Evolutionary conservation across 2,329 filamentous ascomycete species (phyloP).

Genomic region (Mariannaea elegans): DNA sequence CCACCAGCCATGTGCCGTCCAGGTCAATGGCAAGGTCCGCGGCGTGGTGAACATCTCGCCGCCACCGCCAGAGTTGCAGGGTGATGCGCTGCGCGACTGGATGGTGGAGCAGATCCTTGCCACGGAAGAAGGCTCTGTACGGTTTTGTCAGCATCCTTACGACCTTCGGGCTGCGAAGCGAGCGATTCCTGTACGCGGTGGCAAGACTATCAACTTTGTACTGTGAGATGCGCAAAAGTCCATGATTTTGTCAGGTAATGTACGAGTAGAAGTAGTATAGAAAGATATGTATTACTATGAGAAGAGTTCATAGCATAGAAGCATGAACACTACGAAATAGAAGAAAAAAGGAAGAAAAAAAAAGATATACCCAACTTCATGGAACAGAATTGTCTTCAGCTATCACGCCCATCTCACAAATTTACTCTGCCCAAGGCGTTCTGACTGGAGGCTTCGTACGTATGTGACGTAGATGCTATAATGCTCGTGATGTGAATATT

Average conservation of each 20-base stretch:
- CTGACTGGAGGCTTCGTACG: no score
- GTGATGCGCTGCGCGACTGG: conserved; percentile 64
- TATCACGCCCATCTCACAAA: no score
- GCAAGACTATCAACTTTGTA: conserved; percentile 80
- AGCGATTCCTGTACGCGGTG: conserved; percentile 72
- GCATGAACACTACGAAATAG: neutral
- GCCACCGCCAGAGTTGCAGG: conserved; percentile 52
- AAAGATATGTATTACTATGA: conserved; percentile 22
- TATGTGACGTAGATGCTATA: no score
- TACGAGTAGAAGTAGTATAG: conserved; percentile 11
- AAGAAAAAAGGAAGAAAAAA: neutral
- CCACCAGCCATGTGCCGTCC: conserved; percentile 70
- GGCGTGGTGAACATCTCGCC: conserved; percentile 72
- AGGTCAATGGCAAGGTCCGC: conserved; percentile 81
- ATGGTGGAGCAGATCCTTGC: conserved; percentile 68
- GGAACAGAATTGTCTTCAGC: no score
- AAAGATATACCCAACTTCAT: conserved; percentile 14
- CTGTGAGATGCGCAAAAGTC: conserved; percentile 44
- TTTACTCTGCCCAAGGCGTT: no score
- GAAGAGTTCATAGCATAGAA: conserved; percentile 11
- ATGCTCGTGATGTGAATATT: no score
- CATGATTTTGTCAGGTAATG: neutral
- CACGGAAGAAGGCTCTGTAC: conserved; percentile 67
- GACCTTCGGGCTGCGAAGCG: conserved; percentile 65
- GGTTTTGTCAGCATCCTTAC: conserved; percentile 57